Conservation (phyloP, 306 rosid genomes). For the Biancaea sappan region DNA sequence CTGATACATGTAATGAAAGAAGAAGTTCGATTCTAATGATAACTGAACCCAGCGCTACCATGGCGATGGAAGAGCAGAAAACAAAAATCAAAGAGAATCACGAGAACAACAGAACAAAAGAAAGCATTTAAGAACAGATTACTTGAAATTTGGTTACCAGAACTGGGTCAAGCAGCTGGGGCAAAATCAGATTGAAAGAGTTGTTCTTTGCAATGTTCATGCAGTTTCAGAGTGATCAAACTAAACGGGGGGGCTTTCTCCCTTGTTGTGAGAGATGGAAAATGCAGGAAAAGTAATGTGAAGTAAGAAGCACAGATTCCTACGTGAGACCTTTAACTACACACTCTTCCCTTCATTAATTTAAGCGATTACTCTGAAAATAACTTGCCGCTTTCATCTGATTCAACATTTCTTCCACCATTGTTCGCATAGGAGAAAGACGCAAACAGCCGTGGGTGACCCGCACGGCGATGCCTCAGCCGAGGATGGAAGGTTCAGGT, state of each 20-base stretch:
- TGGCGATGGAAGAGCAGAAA: conserved; percentile 15
- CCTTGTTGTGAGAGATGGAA: not conserved
- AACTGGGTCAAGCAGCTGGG: not conserved
- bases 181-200: conserved; percentile 1
- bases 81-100: not conserved
- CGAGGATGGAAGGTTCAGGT: no score
- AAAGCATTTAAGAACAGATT: not conserved
- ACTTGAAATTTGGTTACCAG: not conserved
- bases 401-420: no score
- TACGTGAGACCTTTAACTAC: not conserved
- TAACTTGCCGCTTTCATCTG: no score
- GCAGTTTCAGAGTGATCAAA: not conserved
- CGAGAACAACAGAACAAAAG: not conserved
- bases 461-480: no score
- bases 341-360: not conserved
- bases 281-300: not conserved
- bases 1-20: not conserved
- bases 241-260: not conserved
- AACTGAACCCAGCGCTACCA: conserved; percentile 14
- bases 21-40: conserved; percentile 17
- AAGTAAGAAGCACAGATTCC: not conserved
- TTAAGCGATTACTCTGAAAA: not conserved
- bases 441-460: no score
- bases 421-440: no score
- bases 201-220: not conserved